Evolutionary conservation across 805 yeast genomes (phyloP), one percentile per base, ranked within the genome.

Genomic region (Candida golubevii): DNA sequence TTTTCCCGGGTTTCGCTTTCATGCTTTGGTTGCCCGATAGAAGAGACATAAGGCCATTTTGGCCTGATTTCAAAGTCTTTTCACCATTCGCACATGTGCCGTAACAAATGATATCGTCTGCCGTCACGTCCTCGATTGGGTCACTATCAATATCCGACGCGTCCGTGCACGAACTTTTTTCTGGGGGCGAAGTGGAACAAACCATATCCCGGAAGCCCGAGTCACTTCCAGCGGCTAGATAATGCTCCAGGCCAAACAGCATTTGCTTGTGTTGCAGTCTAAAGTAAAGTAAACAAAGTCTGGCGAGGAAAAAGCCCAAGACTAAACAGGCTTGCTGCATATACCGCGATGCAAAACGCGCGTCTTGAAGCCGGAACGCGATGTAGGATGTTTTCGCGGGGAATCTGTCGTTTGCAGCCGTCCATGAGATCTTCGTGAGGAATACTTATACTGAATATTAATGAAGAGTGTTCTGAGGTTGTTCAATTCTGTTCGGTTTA

Each of bases 171-270:
- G n/a, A 26, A 8, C 12, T 13, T 29, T 29, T 37, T 23, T 28
- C 26, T 13, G n/a, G 26, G 12, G 26, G 36, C 28, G 7, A 12
- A 1, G 11, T 9, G 10, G 15, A 8, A 10, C 26, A 18, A 14
- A 10, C 23, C 23, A 18, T 18, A 18, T 18, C 23, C 23, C 23
- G 26, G 14, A 11, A 7, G 15, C 9, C 23, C 35, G 29, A 26
- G 15, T 15, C 37, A 9, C 26, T 14, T n/a, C 15, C 31, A 14
- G 15, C 13, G 15, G 26, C 12, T 13, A 47, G 30, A 36, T 29
- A 47, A 36, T 39, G 49, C 39, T 50, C 51, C 54, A 47, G 54
- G 28, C 54, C 51, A 31, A 38, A 36, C 41, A 50, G 47, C 54
- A 50, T 44, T 38, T 48, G 34, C 23, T 18, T 18, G 4, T 18